Evolutionary conservation across 192 early-diverging fungal genomes (phyloP).

Genomic region (Funneliformis geosporum): DNA sequence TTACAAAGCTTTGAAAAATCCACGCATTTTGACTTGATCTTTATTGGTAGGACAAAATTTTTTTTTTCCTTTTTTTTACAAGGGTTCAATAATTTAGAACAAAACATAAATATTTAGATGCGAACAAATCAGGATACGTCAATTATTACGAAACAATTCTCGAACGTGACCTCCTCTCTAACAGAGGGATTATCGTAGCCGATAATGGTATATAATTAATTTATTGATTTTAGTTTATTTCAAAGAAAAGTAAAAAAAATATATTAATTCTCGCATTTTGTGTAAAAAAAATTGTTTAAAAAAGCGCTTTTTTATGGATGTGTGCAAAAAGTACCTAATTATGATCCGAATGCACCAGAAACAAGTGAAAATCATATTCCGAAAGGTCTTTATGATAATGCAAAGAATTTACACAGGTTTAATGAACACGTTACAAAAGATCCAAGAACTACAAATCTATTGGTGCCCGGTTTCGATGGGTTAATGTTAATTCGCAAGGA

Average conservation of each 20-base stretch:
- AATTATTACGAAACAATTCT: slow-evolving; percentile 65
- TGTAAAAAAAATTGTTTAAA: background rate
- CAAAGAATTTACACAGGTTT: slow-evolving; percentile 48
- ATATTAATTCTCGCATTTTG: background rate
- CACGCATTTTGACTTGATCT: slow-evolving; percentile 61
- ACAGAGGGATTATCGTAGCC: slow-evolving; percentile 60
- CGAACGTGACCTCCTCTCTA: slow-evolving; percentile 56
- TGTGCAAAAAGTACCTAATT: background rate
- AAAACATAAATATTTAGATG: slow-evolving; percentile 47
- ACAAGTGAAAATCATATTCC: background rate
- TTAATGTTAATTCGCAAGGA: slow-evolving; percentile 35
- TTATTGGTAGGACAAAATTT: slow-evolving; percentile 44
- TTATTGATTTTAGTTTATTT: slow-evolving; percentile 19
- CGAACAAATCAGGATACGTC: slow-evolving; percentile 68
- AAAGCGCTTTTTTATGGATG: background rate
- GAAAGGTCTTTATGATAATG: background rate
- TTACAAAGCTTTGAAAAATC: slow-evolving; percentile 37
- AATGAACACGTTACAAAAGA: slow-evolving; percentile 65
- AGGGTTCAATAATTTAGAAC: background rate
- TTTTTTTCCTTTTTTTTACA: too few species aligned
- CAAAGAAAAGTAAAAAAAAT: background rate
- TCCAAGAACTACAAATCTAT: slow-evolving; percentile 53
- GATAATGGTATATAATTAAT: slow-evolving; percentile 54
- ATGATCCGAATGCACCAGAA: background rate
- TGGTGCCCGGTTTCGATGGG: slow-evolving; percentile 71